These are phyloP conservation scores for Chrysochromulina tobinii DNA, from an alignment of 78 protist genomes.

Conservation along the genomic window DNA sequence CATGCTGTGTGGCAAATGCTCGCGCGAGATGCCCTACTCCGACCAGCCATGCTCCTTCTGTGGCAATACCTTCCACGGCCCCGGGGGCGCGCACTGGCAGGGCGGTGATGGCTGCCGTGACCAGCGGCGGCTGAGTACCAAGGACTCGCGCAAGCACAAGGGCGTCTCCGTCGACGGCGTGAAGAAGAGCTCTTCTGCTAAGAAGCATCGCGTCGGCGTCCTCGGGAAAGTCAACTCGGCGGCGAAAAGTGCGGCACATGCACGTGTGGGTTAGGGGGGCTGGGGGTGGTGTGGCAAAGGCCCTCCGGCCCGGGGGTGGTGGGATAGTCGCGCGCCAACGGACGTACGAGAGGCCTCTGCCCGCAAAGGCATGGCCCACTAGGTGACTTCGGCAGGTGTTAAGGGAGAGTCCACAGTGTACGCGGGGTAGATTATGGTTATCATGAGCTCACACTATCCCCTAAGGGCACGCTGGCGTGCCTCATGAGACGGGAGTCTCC, in stretches of 20 bases:
- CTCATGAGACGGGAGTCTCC: too few relatives aligned
- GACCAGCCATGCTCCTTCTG: background rate
- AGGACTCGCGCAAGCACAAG: background rate
- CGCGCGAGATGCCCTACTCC: slow-evolving; percentile 47
- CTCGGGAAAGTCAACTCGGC: background rate
- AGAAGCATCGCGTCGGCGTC: background rate
- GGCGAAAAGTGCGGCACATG: background rate
- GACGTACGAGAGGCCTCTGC: too few relatives aligned
- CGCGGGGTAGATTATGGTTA: too few relatives aligned
- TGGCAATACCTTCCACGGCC: background rate
- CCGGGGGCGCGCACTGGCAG: background rate
- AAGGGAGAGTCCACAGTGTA: too few relatives aligned
- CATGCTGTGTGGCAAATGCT: slow-evolving; percentile 62
- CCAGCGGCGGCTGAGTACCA: background rate
- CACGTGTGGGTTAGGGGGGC: too few relatives aligned
- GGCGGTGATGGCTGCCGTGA: slow-evolving; percentile 33
- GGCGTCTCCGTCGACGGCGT: background rate
- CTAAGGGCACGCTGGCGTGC: too few relatives aligned
- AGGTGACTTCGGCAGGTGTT: too few relatives aligned
- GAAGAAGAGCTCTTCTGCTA: background rate
- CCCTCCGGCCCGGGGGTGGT: too few relatives aligned
- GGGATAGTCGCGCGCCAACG: too few relatives aligned
- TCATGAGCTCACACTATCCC: too few relatives aligned
- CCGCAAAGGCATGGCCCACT: too few relatives aligned
- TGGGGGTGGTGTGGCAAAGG: too few relatives aligned